Conservation (phyloP, 2,329 filamentous ascomycete genomes). For the Penicillium sp. region DNA sequence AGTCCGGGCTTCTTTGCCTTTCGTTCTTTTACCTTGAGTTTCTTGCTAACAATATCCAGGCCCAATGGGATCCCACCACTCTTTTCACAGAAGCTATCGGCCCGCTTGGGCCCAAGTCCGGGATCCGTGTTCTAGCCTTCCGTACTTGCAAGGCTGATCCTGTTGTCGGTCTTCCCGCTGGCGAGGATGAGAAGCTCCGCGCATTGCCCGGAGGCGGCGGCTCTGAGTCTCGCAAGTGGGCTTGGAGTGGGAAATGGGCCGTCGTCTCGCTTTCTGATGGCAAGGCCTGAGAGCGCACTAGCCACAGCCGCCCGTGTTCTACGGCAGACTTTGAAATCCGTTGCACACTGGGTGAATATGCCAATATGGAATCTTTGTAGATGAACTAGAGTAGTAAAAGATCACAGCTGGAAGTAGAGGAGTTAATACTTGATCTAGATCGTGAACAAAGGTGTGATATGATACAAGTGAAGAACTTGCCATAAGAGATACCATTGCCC, state of each 20-base stretch:
- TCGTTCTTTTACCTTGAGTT: background rate
- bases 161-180: conserved; percentile 79
- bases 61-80: conserved; percentile 80
- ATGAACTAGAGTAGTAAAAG: background rate
- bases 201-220: conserved; percentile 68
- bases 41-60: conserved; percentile 46
- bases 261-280: conserved; percentile 82
- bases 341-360: background rate
- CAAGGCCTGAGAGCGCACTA: conserved; percentile 43
- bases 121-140: conserved; percentile 78
- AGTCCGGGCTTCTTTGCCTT: conserved; percentile 35
- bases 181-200: conserved; percentile 77
- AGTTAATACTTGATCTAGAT: background rate
- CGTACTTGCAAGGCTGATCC: conserved; percentile 96
- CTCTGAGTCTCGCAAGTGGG: conserved; percentile 73
- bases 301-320: too few relatives aligned
- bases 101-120: conserved; percentile 75
- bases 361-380: background rate
- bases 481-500: background rate
- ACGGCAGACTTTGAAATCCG: background rate
- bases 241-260: conserved; percentile 94
- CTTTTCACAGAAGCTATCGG: conserved; percentile 82
- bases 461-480: background rate
- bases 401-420: background rate
- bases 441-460: background rate